phyloP scores from a whole-genome alignment of 78 protist genomes.

The Dictyostelium capitatum region DNA sequence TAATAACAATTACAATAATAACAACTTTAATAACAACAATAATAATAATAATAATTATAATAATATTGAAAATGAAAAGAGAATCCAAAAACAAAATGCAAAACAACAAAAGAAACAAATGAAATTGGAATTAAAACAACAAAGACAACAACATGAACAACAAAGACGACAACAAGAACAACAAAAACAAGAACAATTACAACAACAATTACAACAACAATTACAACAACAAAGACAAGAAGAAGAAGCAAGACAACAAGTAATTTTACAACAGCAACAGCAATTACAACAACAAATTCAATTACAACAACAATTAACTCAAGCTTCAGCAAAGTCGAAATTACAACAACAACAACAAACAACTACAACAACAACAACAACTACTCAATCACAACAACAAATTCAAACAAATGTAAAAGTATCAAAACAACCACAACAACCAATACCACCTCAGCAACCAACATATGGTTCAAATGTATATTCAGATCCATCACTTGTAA shows the following conservation, averaged over 20 bases:
- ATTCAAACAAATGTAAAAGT: neutral
- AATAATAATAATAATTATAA: neutral
- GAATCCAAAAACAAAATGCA: neutral
- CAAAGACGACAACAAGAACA: neutral
- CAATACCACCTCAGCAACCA: neutral
- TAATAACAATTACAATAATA: neutral
- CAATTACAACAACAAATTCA: slow-evolving; percentile 22
- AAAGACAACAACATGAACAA: neutral
- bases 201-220: slow-evolving; percentile 12
- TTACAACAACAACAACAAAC: neutral
- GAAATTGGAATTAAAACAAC: neutral
- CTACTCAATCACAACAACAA: neutral
- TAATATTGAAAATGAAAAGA: neutral
- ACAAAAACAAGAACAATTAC: slow-evolving; percentile 5
- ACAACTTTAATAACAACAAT: neutral
- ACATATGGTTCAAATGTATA: too few species aligned
- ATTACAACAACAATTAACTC: neutral
- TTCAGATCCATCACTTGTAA: slow-evolving; percentile 18
- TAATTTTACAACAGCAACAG: neutral
- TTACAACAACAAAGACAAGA: neutral
- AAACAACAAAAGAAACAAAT: neutral
- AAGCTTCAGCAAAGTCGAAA: neutral
- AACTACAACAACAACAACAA: neutral
- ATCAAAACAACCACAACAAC: neutral
- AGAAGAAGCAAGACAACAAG: neutral